Conservation (phyloP, 345 rosid genomes). For the Cochlearia excelsa region DNA sequence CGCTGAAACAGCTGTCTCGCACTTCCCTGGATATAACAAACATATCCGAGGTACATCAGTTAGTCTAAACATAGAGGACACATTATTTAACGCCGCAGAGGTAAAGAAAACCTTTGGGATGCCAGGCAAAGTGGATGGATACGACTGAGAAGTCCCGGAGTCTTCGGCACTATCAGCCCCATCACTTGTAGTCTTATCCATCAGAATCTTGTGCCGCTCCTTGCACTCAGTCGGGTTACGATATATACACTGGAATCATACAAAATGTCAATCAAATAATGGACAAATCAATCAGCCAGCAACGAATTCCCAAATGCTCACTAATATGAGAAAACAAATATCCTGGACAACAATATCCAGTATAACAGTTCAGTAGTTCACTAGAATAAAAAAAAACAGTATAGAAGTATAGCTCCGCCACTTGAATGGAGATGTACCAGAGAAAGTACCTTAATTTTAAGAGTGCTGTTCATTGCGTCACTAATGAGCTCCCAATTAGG, state of each 20-base stretch:
- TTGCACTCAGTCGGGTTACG: constrained; percentile 90
- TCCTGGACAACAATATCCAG: constrained; percentile 7
- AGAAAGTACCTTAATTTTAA: constrained; percentile 72
- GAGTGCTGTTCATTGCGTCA: constrained; percentile 82
- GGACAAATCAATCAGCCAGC: constrained; percentile 13
- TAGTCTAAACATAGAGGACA: constrained; percentile 5
- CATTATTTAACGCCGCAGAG: constrained; percentile 1
- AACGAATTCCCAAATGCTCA: constrained; percentile 18
- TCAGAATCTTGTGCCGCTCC: constrained; percentile 86
- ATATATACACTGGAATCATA: constrained; percentile 58
- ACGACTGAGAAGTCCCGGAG: constrained; percentile 93
- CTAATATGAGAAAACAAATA: constrained; percentile 17
- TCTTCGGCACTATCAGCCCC: constrained; percentile 98
- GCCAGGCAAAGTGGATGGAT: constrained; percentile 96
- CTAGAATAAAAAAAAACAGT: constrained; percentile 19
- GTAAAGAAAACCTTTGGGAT: constrained; percentile 67
- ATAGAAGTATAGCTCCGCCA: constrained; percentile 6
- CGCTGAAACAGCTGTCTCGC: constrained; percentile 96
- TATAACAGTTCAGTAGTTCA: constrained; percentile 10
- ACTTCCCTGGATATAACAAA: constrained; percentile 71
- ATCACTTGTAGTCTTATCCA: constrained; percentile 81
- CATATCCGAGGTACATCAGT: constrained; percentile 18
- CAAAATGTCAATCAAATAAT: constrained; percentile 4
- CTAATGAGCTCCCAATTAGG: constrained; percentile 98
- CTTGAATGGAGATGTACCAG: constrained; percentile 8